Percentiles rank a stretch among this genome's conserved stretches.
Evolutionary conservation across 371 early-diverging fungal genomes (phyloP).

Genomic region (Syncephalastrum monosporum): DNA sequence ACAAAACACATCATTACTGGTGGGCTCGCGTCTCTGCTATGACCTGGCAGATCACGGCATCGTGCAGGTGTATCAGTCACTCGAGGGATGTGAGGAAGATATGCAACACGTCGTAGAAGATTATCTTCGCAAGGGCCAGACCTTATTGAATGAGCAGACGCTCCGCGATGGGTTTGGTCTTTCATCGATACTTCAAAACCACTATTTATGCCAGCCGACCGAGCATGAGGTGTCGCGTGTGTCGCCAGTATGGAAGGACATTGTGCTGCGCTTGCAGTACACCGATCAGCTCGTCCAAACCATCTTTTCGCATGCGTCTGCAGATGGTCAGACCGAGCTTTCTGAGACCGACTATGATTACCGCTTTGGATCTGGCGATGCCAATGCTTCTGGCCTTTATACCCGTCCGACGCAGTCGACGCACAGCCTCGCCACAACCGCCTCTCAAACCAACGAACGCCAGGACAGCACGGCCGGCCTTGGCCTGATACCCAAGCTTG

Average conservation of each 20-base stretch:
- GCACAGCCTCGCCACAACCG: conserved; percentile 25
- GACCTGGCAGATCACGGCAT: conserved; percentile 44
- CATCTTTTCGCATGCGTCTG: conserved; percentile 22
- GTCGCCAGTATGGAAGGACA: conserved; percentile 26
- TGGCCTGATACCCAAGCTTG: conserved; percentile 23
- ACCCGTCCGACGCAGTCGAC: conserved; percentile 25
- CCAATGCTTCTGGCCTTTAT: conserved; percentile 12
- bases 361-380: conserved; percentile 11
- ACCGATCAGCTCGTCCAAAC: conserved; percentile 26
- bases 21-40: conserved; percentile 49
- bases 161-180: conserved; percentile 33
- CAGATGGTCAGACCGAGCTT: conserved; percentile 9
- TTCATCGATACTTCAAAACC: conserved; percentile 20
- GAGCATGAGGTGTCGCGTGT: conserved; percentile 7
- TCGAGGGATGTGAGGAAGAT: conserved; percentile 34
- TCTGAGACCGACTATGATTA: conserved; percentile 24
- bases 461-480: conserved; percentile 12
- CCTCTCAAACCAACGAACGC: conserved; percentile 16
- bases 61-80: conserved; percentile 37
- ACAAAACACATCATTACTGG: not conserved
- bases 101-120: conserved; percentile 27
- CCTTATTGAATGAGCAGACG: conserved; percentile 30
- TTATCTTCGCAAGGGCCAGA: conserved; percentile 29
- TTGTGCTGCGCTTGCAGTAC: conserved; percentile 16
- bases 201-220: conserved; percentile 13